phyloP scores from a whole-genome alignment of 805 yeast species.

The Debaryomyces castellii region DNA sequence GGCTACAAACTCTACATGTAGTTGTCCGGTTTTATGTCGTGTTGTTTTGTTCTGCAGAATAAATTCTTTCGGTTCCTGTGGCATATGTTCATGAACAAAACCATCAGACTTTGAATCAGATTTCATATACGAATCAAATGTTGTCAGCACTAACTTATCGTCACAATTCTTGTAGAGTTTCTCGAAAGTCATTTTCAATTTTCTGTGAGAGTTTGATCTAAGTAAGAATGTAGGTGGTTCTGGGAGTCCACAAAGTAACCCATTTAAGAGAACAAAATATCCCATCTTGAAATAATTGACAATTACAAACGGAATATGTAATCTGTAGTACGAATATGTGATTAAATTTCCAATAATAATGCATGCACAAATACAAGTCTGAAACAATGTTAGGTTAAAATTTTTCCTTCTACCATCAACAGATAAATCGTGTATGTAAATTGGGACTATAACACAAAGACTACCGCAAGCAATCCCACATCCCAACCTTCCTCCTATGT shows the following conservation, averaged over 20 bases:
- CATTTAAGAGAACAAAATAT: conserved; percentile 4
- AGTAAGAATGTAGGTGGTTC: conserved; percentile 5
- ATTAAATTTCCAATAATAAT: conserved; percentile 21
- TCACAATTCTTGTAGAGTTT: conserved; percentile 1
- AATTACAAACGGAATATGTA: not conserved
- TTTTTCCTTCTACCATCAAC: conserved; percentile 14
- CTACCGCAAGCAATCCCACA: conserved; percentile 26
- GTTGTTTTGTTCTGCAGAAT: not conserved
- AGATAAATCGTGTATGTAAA: conserved; percentile 19
- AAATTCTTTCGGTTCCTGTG: not conserved
- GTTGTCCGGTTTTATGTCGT: not conserved
- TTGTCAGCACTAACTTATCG: conserved; percentile 1
- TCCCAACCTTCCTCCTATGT: conserved; percentile 17
- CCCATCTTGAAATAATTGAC: conserved; percentile 3
- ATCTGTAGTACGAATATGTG: conserved; percentile 3
- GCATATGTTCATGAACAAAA: not conserved
- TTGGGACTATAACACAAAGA: conserved; percentile 21
- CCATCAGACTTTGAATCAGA: not conserved
- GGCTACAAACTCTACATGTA: not conserved
- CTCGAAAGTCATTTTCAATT: not conserved
- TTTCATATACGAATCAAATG: not conserved
- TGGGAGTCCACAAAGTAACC: conserved; percentile 8
- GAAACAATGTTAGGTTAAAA: conserved; percentile 20
- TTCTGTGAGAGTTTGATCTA: not conserved
- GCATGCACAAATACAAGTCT: conserved; percentile 21